Evolutionary conservation across 2,329 filamentous ascomycete species (phyloP), one percentile per base, ranked within the genome.

Genomic region (Pseudogymnoascus sp.): DNA sequence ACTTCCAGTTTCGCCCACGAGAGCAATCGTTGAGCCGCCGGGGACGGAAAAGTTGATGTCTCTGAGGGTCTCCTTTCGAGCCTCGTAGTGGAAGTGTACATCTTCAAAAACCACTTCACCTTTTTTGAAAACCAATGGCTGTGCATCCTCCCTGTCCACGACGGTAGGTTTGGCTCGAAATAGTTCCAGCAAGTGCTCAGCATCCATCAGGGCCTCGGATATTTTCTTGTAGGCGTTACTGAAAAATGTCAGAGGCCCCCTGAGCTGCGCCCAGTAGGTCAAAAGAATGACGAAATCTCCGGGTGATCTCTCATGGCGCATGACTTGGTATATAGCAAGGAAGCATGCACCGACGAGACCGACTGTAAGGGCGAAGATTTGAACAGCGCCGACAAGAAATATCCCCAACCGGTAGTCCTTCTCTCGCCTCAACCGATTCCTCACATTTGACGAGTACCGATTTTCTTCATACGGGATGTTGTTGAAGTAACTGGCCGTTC

Each of bases 211-310:
- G 59, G 84, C 80, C 18, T 76, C 74, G 2, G 78, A 76, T 31
- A 85, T 74, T 56, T 77, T 75, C 21, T 77, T 75, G 63, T 82
- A 79, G 28, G 78, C 79, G 66, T 75, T 79, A 0, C 78, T 78
- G 42, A 86, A 76, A 11, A 77, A 76, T n/a, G 77, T 75, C 3
- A 86, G 73, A 5, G 83, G 82, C 2, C 70, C 71, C 63, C 77
- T 38, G 66, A 83, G 65, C 72, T 80, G 73, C 69, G 75, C 73
- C 87, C 87, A 90, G 72, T 89, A 90, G 36, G 83, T 80, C 14
- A 88, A 76, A 25, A 90, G 73, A 16, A 86, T 85, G 4, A 89
- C 82, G 65, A 90, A 86, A 64, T 81, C 81, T 42, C 86, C 86
- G 11, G 87, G 76, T 0, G 81, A 77, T 50, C 78, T 79, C 7